Base-by-base conservation (phyloP, 1,284 basidiomycete genomes). In the Boletellus deceptivus region DNA sequence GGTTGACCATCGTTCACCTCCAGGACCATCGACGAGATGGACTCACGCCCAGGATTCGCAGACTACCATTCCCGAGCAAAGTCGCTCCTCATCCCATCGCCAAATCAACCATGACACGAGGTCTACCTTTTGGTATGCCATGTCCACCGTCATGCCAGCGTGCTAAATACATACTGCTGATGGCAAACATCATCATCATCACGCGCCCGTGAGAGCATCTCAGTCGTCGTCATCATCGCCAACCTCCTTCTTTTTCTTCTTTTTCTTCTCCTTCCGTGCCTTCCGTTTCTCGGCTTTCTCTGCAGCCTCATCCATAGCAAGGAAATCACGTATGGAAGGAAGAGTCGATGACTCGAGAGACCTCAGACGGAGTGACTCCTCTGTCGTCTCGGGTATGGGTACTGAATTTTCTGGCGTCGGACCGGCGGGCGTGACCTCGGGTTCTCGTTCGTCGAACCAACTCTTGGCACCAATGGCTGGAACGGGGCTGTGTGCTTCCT, bases 11-110 rank as follows among this genome's bases (percentile, higher is more conserved):
- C 17, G 17, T 13, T 31, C 37, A 5, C 44, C 50, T 46, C 41
- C 59, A 89, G 89, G 58, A 78, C 83, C 55, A 84, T 90, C 48
- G 90, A 91, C 63, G 86, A 89, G 56, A 85, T 90, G 77, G 84
- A 91, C 60, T 82, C 89, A 2, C 75, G 90, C 20, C 61, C 84
- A 44, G 78, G 83, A 24, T 91, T 93, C 55, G 82, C 83, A 9
- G 82, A 72, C 54, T 88, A 86, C 60, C 78, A 82, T 31, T 86
- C 85, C 57, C 77, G 88, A 41, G 89, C 82, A 50, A 78, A 69
- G 48, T 72, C 61, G 3, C 56, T 65, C 36, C 57, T 68, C 22
- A 42, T 50, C 4, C 55, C 53, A 38, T 46, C n/a, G n/a, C 42
- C 50, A 13, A 41, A 40, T 6, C 24, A 34, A 41, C 38, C 49